Evolutionary conservation across 2,329 filamentous ascomycete species (phyloP).

Genomic region (Ramichloridium luteum): DNA sequence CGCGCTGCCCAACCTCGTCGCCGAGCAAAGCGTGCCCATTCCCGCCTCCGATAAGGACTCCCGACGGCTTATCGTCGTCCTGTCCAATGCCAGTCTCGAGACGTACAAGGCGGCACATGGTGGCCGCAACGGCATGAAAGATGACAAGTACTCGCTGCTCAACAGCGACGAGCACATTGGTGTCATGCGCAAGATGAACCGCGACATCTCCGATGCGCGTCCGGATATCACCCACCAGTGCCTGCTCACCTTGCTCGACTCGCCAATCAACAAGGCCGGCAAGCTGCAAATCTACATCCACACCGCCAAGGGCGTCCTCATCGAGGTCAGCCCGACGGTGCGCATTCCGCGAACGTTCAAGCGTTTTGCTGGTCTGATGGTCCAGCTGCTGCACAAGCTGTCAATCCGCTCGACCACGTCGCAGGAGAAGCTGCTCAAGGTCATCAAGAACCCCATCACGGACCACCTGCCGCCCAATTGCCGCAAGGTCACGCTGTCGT

Average conservation of each 20-base stretch:
- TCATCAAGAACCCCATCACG: conserved; percentile 96
- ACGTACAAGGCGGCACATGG: conserved; percentile 74
- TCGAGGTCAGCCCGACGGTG: conserved; percentile 95
- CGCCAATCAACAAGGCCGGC: conserved; percentile 95
- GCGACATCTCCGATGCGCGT: conserved; percentile 93
- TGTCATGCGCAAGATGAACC: conserved; percentile 98
- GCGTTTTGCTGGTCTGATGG: conserved; percentile 96
- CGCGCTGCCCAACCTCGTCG: conserved; percentile 77
- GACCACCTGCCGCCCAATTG: conserved; percentile 95
- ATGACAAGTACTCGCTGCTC: conserved; percentile 82
- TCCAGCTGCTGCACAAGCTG: conserved; percentile 87
- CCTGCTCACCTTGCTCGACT: conserved; percentile 90
- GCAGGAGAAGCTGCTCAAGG: conserved; percentile 91
- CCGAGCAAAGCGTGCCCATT: conserved; percentile 82
- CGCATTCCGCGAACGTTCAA: conserved; percentile 98
- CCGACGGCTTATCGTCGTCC: conserved; percentile 82
- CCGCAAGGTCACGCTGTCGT: conserved; percentile 93
- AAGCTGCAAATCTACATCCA: conserved; percentile 98
- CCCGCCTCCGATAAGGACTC: conserved; percentile 77
- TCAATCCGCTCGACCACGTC: conserved; percentile 95
- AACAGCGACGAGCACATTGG: conserved; percentile 99
- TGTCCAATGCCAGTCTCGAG: conserved; percentile 94
- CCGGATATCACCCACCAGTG: conserved; percentile 99
- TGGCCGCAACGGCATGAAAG: conserved; percentile 51
- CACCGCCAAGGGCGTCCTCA: conserved; percentile 91